These are phyloP conservation scores for Pigoraptor vietnamica DNA, from an alignment of 78 protist species.

Conservation along the genomic window DNA sequence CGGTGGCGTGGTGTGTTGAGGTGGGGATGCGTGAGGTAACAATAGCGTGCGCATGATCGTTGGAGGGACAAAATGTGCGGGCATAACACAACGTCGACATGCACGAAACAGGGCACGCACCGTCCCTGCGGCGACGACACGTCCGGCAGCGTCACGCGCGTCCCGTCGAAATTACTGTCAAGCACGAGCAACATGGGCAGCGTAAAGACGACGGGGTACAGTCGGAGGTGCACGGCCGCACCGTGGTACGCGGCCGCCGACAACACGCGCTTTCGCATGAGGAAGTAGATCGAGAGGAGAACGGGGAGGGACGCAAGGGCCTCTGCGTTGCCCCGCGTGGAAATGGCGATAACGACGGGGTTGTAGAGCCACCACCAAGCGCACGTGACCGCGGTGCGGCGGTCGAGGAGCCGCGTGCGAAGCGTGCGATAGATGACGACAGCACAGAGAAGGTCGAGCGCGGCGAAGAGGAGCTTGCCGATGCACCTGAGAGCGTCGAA, in stretches of 20 bases:
- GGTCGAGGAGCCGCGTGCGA: background rate
- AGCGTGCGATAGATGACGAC: conserved; percentile 30
- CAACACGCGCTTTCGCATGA: background rate
- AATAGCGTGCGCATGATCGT: too few relatives aligned
- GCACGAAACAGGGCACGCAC: background rate
- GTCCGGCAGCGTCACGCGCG: background rate
- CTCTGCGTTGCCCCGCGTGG: conserved; percentile 94
- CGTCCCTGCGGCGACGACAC: background rate
- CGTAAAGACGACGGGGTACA: conserved; percentile 87
- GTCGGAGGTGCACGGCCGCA: conserved; percentile 74
- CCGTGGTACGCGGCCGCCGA: conserved; percentile 58
- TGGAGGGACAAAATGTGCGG: background rate
- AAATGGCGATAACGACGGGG: conserved; percentile 78
- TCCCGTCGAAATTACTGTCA: background rate
- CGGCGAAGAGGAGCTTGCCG: conserved; percentile 84
- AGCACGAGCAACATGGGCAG: conserved; percentile 38
- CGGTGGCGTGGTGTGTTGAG: too few relatives aligned
- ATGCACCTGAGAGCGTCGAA: background rate
- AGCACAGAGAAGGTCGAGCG: conserved; percentile 70
- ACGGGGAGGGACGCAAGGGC: conserved; percentile 68
- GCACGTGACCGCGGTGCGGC: background rate
- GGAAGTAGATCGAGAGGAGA: conserved; percentile 42
- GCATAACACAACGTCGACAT: background rate
- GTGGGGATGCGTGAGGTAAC: too few relatives aligned
- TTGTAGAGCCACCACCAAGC: conserved; percentile 18